These are phyloP conservation scores for Raddia distichophylla DNA, from an alignment of 176 grass and related monocot genomes.

Conservation along the genomic window DNA sequence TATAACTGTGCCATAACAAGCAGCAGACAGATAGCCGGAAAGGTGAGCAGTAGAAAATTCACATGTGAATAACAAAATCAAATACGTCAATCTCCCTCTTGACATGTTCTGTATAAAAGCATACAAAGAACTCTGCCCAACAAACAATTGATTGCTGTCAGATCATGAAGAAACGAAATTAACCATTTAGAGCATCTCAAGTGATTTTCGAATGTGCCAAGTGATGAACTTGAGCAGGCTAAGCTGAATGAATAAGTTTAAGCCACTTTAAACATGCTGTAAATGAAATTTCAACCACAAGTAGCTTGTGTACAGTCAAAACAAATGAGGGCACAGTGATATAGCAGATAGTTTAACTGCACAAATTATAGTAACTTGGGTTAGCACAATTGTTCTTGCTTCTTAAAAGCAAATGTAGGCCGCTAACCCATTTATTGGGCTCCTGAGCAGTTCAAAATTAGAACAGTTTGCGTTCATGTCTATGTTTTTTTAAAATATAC, in stretches of 20 bases:
- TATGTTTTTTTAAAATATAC: not conserved
- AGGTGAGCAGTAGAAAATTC: constrained; percentile 14
- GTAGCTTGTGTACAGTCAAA: not conserved
- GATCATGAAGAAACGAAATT: constrained; percentile 9
- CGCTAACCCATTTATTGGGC: not conserved
- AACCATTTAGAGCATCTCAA: not conserved
- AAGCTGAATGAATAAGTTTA: too few relatives aligned
- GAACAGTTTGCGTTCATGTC: not conserved
- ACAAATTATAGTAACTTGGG: not conserved
- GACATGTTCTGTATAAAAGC: not conserved
- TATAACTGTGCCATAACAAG: constrained; percentile 11
- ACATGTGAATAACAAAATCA: constrained; percentile 3
- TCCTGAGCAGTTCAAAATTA: constrained; percentile 1
- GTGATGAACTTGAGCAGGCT: not conserved
- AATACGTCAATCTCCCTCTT: constrained; percentile 2
- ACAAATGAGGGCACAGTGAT: not conserved
- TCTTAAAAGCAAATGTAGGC: not conserved
- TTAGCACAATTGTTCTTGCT: constrained; percentile 2
- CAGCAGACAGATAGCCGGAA: not conserved
- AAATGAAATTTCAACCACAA: too few relatives aligned
- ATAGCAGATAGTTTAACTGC: not conserved
- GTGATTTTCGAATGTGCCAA: not conserved
- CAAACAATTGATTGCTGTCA: not conserved
- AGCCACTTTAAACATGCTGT: too few relatives aligned
- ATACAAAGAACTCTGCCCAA: constrained; percentile 16